phyloP scores from a whole-genome alignment of 305 asterid genomes.

The Fraxinus velutina region DNA sequence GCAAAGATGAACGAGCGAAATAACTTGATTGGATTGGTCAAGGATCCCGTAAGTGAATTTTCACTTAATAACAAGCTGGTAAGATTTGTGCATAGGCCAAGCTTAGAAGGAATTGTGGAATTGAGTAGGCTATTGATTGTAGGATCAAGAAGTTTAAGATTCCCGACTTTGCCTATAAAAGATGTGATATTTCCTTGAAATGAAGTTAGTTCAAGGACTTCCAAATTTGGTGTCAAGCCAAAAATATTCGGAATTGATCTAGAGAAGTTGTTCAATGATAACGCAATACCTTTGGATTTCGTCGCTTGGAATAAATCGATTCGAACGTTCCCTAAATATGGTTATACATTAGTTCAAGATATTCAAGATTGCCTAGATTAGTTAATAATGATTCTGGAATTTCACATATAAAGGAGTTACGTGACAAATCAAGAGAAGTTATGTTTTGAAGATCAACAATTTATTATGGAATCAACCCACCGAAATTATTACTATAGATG shows the following conservation, averaged over 20 bases:
- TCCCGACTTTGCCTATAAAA: conserved; percentile 41
- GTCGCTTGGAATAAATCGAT: conserved; percentile 21
- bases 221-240: conserved; percentile 20
- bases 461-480: neutral
- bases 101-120: conserved; percentile 46
- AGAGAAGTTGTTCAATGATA: conserved; percentile 19
- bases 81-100: conserved; percentile 56
- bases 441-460: too few species aligned
- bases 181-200: conserved; percentile 42
- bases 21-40: conserved; percentile 29
- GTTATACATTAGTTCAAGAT: conserved; percentile 12
- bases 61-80: conserved; percentile 44
- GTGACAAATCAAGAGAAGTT: too few species aligned
- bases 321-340: conserved; percentile 25
- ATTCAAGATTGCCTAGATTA: neutral
- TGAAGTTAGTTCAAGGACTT: conserved; percentile 39
- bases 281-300: conserved; percentile 17
- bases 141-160: conserved; percentile 26
- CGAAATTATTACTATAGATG: too few species aligned
- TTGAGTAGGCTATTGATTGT: conserved; percentile 19
- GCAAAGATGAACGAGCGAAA: conserved; percentile 44
- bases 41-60: conserved; percentile 46
- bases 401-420: too few species aligned
- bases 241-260: conserved; percentile 28
- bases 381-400: neutral